phyloP scores from a whole-genome alignment of 306 rosid species.

The Mimosa pudica region DNA sequence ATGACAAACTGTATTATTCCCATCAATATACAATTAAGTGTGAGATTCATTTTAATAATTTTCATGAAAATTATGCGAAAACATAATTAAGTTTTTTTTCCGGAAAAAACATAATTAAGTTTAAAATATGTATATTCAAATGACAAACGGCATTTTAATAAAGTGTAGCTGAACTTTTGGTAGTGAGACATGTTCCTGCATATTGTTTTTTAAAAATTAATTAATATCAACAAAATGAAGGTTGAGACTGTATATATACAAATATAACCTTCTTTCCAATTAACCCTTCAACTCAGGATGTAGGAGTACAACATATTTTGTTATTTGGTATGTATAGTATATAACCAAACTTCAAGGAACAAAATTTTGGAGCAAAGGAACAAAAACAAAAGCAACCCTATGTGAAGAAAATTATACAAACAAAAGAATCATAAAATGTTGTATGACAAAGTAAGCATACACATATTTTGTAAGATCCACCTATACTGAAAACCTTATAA shows the following conservation, averaged over 20 bases:
- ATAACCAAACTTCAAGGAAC: neutral
- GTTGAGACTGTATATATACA: too few relatives aligned
- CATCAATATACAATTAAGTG: too few relatives aligned
- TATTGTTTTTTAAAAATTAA: too few relatives aligned
- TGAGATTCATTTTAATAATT: too few relatives aligned
- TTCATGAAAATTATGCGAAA: too few relatives aligned
- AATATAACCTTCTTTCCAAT: neutral
- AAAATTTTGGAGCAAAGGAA: neutral
- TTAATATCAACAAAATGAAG: too few relatives aligned
- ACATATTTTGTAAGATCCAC: conserved; percentile 18
- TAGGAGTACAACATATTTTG: neutral
- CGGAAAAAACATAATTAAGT: too few relatives aligned
- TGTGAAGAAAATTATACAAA: neutral
- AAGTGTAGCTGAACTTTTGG: neutral
- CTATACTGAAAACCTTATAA: conserved; percentile 11
- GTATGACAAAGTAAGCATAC: neutral
- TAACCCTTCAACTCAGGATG: neutral
- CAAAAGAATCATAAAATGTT: neutral
- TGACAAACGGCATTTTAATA: neutral
- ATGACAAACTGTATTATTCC: too few relatives aligned
- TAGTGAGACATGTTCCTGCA: too few relatives aligned
- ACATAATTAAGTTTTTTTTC: too few relatives aligned
- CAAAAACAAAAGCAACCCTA: neutral
- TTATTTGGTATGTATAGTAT: conserved; percentile 24
- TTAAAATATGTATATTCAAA: neutral